These are phyloP conservation scores for Vanrija pseudolonga DNA, from an alignment of 1,284 basidiomycete species.

Conservation along the genomic window DNA sequence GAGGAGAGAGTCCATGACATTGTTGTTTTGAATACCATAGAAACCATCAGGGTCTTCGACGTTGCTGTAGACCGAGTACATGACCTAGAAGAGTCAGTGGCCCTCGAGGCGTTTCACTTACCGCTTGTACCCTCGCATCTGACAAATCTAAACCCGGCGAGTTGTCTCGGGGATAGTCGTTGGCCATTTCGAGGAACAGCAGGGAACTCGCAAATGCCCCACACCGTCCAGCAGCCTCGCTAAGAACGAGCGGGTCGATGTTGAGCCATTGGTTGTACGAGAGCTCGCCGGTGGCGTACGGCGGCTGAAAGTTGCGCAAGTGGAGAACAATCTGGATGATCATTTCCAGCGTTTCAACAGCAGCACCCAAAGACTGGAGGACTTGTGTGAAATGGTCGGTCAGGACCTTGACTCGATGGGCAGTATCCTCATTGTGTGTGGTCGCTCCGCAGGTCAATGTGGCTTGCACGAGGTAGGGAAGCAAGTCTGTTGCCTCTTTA, in stretches of 20 bases:
- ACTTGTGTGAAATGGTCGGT: conserved; percentile 62
- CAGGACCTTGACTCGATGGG: conserved; percentile 37
- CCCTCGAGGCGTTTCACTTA: conserved; percentile 7
- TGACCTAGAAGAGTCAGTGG: conserved; percentile 49
- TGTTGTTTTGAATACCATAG: conserved; percentile 78
- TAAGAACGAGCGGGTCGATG: conserved; percentile 70
- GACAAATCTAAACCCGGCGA: conserved; percentile 18
- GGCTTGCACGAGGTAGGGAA: conserved; percentile 73
- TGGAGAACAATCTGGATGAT: conserved; percentile 78
- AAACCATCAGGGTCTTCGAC: conserved; percentile 98
- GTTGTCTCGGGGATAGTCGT: conserved; percentile 50
- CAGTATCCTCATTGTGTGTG: neutral
- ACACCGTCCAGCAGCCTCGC: conserved; percentile 68
- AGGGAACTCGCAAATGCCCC: conserved; percentile 84
- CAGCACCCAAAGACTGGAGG: conserved; percentile 18
- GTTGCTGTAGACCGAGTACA: conserved; percentile 89
- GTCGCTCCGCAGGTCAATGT: conserved; percentile 53
- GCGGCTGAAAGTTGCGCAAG: conserved; percentile 64
- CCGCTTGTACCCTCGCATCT: conserved; percentile 27
- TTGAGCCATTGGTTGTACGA: conserved; percentile 77
- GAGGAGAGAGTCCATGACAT: conserved; percentile 72
- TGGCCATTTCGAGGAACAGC: conserved; percentile 79
- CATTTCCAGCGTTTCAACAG: conserved; percentile 42
- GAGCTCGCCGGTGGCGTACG: conserved; percentile 55
- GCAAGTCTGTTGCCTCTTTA: conserved; percentile 59